phyloP scores from a whole-genome alignment of 2,329 filamentous ascomycete species.

The Colletotrichum noveboracense region DNA sequence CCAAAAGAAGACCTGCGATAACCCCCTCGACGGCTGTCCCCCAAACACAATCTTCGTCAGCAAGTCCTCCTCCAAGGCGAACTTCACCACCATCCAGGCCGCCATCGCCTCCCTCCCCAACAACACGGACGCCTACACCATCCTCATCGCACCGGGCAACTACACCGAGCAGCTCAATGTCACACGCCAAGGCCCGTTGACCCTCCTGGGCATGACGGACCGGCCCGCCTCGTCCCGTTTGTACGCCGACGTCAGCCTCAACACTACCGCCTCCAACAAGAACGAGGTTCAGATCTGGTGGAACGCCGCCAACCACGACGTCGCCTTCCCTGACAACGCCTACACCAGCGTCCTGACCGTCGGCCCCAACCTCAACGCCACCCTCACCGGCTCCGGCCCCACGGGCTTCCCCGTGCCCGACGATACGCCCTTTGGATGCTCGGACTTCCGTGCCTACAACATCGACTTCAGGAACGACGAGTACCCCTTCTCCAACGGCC shows the following conservation, averaged over 20 bases:
- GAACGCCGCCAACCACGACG: slow-evolving; percentile 58
- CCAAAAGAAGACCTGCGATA: slow-evolving; percentile 34
- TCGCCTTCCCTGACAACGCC: slow-evolving; percentile 60
- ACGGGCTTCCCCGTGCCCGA: slow-evolving; percentile 65
- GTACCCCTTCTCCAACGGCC: slow-evolving; percentile 54
- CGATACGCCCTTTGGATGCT: slow-evolving; percentile 67
- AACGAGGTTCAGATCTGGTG: slow-evolving; percentile 64
- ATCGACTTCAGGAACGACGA: slow-evolving; percentile 69
- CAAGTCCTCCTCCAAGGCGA: slow-evolving; percentile 34
- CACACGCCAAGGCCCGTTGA: slow-evolving; percentile 64
- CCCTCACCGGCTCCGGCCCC: slow-evolving; percentile 65
- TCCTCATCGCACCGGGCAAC: slow-evolving; percentile 64
- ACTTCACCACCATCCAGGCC: slow-evolving; percentile 43
- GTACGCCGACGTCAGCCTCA: slow-evolving; percentile 45
- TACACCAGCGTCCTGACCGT: slow-evolving; percentile 67
- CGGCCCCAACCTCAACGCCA: slow-evolving; percentile 67
- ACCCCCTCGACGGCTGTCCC: slow-evolving; percentile 40
- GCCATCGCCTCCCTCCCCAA: slow-evolving; percentile 45
- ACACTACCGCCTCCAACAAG: slow-evolving; percentile 37
- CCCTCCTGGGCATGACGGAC: slow-evolving; percentile 64
- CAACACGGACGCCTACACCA: slow-evolving; percentile 51
- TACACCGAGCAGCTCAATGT: slow-evolving; percentile 72
- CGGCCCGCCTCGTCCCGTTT: slow-evolving; percentile 34
- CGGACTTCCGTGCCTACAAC: slow-evolving; percentile 70
- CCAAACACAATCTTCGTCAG: slow-evolving; percentile 46